phyloP scores from a whole-genome alignment of 352 stramenopile species.

The Phytophthora tentaculata region DNA sequence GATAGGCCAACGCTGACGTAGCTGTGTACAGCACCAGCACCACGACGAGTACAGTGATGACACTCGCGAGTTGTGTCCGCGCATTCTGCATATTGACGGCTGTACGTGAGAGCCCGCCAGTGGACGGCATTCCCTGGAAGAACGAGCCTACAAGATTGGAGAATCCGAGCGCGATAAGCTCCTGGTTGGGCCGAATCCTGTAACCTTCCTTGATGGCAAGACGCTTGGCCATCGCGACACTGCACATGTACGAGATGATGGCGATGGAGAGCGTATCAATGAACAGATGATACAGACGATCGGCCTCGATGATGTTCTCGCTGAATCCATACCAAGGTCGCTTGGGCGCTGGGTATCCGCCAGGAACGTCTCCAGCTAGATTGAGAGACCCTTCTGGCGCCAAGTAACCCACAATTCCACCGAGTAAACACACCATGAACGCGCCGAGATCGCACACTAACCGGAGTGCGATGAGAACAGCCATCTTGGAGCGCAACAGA shows the following conservation, averaged over 20 bases:
- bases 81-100: slow-evolving; percentile 93
- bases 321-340: slow-evolving; percentile 57
- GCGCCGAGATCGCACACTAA: slow-evolving; percentile 66
- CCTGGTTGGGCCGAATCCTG: slow-evolving; percentile 84
- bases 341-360: slow-evolving; percentile 60
- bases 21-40: slow-evolving; percentile 90
- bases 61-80: slow-evolving; percentile 86
- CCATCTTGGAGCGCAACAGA: slow-evolving; percentile 37
- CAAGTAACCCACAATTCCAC: slow-evolving; percentile 65
- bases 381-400: slow-evolving; percentile 72
- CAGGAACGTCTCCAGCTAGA: slow-evolving; percentile 81
- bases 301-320: slow-evolving; percentile 51
- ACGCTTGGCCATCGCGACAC: slow-evolving; percentile 89
- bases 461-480: slow-evolving; percentile 44
- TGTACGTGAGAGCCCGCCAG: slow-evolving; percentile 89
- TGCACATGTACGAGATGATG: slow-evolving; percentile 94
- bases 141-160: slow-evolving; percentile 90
- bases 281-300: slow-evolving; percentile 68
- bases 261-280: slow-evolving; percentile 79
- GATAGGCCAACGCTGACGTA: slow-evolving; percentile 88
- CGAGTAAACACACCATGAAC: slow-evolving; percentile 82
- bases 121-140: slow-evolving; percentile 92
- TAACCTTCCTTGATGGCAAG: slow-evolving; percentile 85
- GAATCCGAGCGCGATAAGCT: slow-evolving; percentile 92
- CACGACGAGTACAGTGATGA: slow-evolving; percentile 90